These are phyloP conservation scores for Boletus fagicola DNA, from an alignment of 768 basidiomycete species.

Conservation along the genomic window DNA sequence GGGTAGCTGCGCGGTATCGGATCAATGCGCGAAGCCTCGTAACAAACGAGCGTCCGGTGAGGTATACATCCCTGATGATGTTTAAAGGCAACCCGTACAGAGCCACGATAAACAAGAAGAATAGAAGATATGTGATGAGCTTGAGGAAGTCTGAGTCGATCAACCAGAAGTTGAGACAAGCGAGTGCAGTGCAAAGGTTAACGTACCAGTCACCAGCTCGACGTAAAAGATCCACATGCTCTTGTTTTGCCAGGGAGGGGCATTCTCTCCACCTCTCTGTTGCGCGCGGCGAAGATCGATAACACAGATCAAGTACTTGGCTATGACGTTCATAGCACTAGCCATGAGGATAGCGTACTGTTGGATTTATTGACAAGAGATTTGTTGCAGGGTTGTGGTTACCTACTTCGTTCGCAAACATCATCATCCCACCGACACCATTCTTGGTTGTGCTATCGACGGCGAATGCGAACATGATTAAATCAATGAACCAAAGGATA, in stretches of 20 bases:
- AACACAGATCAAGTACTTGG: conserved; percentile 79
- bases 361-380: conserved; percentile 13
- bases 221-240: conserved; percentile 97
- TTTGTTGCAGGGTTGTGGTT: neutral
- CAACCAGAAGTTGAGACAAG: conserved; percentile 7
- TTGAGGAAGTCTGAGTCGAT: conserved; percentile 81
- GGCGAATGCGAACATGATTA: conserved; percentile 75
- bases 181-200: neutral
- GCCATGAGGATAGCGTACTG: conserved; percentile 90
- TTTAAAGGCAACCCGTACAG: conserved; percentile 95
- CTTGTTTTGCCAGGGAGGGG: conserved; percentile 95
- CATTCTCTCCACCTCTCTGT: conserved; percentile 74
- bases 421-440: conserved; percentile 87
- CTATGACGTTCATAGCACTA: conserved; percentile 69
- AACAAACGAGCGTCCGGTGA: conserved; percentile 91
- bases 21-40: conserved; percentile 83
- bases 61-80: conserved; percentile 95
- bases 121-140: conserved; percentile 85
- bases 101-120: conserved; percentile 92
- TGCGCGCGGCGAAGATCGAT: conserved; percentile 82
- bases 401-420: conserved; percentile 91
- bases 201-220: conserved; percentile 83
- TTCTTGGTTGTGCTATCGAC: conserved; percentile 75
- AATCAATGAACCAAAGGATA: conserved; percentile 72
- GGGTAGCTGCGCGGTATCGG: conserved; percentile 90